Percentiles rank a stretch among this genome's conserved stretches.
Conservation (phyloP, 257 asterid genomes). For the Asclepias syriaca region DNA sequence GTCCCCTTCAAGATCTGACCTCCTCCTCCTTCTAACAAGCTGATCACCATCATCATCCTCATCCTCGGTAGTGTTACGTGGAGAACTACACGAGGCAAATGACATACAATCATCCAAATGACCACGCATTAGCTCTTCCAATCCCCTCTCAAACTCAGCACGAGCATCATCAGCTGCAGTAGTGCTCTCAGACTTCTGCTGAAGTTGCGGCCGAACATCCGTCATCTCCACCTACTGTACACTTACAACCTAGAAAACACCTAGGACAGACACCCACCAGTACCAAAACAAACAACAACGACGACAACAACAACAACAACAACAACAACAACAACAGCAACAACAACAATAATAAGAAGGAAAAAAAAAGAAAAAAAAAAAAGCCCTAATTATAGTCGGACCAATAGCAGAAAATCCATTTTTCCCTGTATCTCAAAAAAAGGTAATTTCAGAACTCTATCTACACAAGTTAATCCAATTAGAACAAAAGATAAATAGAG, state of each 20-base stretch:
- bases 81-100: slow-evolving; percentile 83
- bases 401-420: slow-evolving; percentile 21
- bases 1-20: slow-evolving; percentile 92
- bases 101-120: slow-evolving; percentile 89
- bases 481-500: slow-evolving; percentile 24
- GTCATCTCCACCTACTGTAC: slow-evolving; percentile 53
- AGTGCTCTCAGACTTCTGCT: slow-evolving; percentile 85
- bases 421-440: slow-evolving; percentile 26
- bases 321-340: not conserved
- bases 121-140: slow-evolving; percentile 84
- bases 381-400: slow-evolving; percentile 14
- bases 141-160: slow-evolving; percentile 79
- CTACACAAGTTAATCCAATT: slow-evolving; percentile 39
- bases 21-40: slow-evolving; percentile 72
- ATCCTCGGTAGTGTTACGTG: slow-evolving; percentile 53
- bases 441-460: not conserved
- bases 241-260: slow-evolving; percentile 25
- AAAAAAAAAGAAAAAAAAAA: not conserved
- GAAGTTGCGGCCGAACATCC: slow-evolving; percentile 68
- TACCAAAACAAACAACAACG: not conserved
- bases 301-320: no score
- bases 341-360: no score
- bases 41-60: slow-evolving; percentile 85
- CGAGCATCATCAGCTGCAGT: slow-evolving; percentile 49
- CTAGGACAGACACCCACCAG: slow-evolving; percentile 16